Evolutionary conservation across 2,329 filamentous ascomycete genomes (phyloP).

Genomic region (Penicillium sp.): DNA sequence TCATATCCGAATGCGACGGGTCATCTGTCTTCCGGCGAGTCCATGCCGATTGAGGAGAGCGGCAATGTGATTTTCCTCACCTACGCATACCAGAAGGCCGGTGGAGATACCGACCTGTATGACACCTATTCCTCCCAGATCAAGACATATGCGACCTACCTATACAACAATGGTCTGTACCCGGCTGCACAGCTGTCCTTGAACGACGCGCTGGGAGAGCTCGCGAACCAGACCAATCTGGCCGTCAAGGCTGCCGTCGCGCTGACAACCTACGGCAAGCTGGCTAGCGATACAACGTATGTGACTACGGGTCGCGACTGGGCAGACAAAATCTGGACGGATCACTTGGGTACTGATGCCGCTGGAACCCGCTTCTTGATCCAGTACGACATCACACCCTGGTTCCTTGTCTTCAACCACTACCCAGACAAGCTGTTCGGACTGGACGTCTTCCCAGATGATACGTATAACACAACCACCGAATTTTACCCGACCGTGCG

Average conservation of each 20-base stretch:
- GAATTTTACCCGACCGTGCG: conserved; percentile 36
- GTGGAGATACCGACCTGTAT: conserved; percentile 35
- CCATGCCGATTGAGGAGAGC: conserved; percentile 41
- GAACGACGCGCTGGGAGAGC: conserved; percentile 38
- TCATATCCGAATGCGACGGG: conserved; percentile 41
- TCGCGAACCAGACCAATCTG: conserved; percentile 45
- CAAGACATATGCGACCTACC: conserved; percentile 37
- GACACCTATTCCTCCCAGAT: conserved; percentile 32
- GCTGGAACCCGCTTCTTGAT: conserved; percentile 36
- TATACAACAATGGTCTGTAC: conserved; percentile 36
- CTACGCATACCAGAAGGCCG: conserved; percentile 35
- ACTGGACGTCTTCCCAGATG: conserved; percentile 35
- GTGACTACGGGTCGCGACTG: conserved; percentile 31
- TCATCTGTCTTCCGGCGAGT: conserved; percentile 33
- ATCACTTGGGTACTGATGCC: conserved; percentile 31
- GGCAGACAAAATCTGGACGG: conserved; percentile 32
- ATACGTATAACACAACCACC: conserved; percentile 34
- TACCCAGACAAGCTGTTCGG: conserved; percentile 38
- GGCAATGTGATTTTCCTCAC: conserved; percentile 39
- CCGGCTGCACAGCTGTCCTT: conserved; percentile 37
- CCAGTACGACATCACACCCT: conserved; percentile 31
- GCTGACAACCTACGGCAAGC: conserved; percentile 31
- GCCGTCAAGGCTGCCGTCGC: conserved; percentile 46
- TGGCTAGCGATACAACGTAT: conserved; percentile 34
- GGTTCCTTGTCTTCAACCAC: conserved; percentile 38